phyloP scores from a whole-genome alignment of 495 filamentous ascomycete species.

The Penicillium longicatenatum region DNA sequence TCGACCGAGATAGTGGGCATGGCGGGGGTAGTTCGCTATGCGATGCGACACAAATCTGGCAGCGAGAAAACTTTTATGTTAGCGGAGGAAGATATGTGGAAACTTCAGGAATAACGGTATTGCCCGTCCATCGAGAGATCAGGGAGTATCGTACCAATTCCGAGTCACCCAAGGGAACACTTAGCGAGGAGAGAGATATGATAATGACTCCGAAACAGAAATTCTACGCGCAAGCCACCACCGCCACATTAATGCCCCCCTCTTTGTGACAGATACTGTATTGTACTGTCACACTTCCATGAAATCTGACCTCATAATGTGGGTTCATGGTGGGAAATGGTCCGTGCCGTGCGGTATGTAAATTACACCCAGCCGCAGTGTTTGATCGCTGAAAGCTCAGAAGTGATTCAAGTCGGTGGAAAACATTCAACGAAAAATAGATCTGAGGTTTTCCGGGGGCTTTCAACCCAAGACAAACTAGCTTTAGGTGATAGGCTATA shows the following conservation, averaged over 20 bases:
- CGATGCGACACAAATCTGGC: slow-evolving; percentile 21
- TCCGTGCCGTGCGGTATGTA: slow-evolving; percentile 22
- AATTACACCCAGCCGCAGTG: slow-evolving; percentile 24
- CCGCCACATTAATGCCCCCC: slow-evolving; percentile 27
- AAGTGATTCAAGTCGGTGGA: not conserved
- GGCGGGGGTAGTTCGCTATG: slow-evolving; percentile 35
- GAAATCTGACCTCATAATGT: not conserved
- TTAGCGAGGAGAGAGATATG: slow-evolving; percentile 9
- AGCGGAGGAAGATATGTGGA: not conserved
- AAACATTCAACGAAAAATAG: not conserved
- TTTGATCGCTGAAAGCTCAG: slow-evolving; percentile 17
- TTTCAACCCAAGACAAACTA: not conserved
- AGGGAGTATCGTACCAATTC: slow-evolving; percentile 6
- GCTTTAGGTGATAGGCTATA: not conserved
- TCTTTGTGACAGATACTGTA: slow-evolving; percentile 23
- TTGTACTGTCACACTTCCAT: slow-evolving; percentile 21
- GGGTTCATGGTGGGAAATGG: not conserved
- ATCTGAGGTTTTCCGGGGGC: not conserved
- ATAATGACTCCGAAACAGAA: slow-evolving; percentile 26
- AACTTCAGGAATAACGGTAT: not conserved
- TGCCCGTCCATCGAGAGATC: not conserved
- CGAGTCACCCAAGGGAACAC: slow-evolving; percentile 1
- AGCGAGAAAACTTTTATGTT: not conserved
- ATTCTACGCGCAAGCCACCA: slow-evolving; percentile 34
- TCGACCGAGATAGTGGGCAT: slow-evolving; percentile 92